Base-by-base conservation (phyloP, 1,284 basidiomycete species). In the Schizopora paradoxa region DNA sequence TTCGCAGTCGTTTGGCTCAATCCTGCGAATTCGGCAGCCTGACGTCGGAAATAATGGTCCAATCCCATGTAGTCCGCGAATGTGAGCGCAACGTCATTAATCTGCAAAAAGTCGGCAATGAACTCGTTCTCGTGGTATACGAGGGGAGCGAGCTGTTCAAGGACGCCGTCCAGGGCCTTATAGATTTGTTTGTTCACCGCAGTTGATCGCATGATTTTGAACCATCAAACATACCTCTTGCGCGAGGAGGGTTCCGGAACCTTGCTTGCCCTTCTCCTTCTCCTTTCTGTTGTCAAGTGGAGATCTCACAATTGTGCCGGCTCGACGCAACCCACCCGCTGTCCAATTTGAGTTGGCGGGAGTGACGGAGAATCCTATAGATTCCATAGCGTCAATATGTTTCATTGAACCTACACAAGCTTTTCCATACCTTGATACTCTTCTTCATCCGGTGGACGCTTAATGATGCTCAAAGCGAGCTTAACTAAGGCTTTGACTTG, bases 41-140 rank as follows among this genome's bases (percentile, higher is more conserved):
- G 88, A 29, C 94, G 74, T 19, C 90, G 76, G 71, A 97, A 98
- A 66, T 96, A 98, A 45, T 84, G 89, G 61, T 98, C 95, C 51
- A 99, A 69, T 39, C 85, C 82, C 80, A 93, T 91, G 58, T 96
- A 94, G 65, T 98, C 95, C 6, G 95, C 95, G 64, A 93, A 99
- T 0, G 95, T 97, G 14, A 91, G 74, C 19, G 82, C 82, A 35
- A 82, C 79, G 58, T 95, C 91, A 53, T 88, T 86, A 60, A 96
- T 87, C 60, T 95, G 92, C 35, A 99, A 69, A 62, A 98, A 93
- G 56, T 94, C 89, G 6, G 84, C 78, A 51, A 98, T 82, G 65
- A 98, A 98, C 13, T 82, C 82, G 59, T 89, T 82, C 66, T 99
- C 95, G 7, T 77, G 77, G 48, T 84, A 80, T 11, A 98, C 73